Evolutionary conservation across 2,329 filamentous ascomycete species (phyloP).

Genomic region (Chaetomium sp.): DNA sequence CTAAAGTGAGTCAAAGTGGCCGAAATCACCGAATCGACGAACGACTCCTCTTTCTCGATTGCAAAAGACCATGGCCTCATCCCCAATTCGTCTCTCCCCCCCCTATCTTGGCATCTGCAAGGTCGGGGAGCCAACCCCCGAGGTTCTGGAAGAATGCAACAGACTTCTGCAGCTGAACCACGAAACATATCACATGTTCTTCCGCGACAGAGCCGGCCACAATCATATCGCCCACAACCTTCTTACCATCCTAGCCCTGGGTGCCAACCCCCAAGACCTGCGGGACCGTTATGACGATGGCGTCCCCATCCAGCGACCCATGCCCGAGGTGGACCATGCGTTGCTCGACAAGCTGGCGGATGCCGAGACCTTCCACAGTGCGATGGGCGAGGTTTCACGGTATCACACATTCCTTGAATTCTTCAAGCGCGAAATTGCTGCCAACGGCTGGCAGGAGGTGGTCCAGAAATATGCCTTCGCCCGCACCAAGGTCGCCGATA

Average conservation of each 20-base stretch:
- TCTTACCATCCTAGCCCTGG: slow-evolving; percentile 39
- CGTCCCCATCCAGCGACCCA: slow-evolving; percentile 34
- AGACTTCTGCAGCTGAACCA: slow-evolving; percentile 39
- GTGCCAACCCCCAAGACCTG: slow-evolving; percentile 36
- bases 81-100: not conserved
- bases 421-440: slow-evolving; percentile 63
- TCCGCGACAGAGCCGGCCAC: slow-evolving; percentile 34
- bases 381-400: slow-evolving; percentile 23
- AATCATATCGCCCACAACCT: slow-evolving; percentile 41
- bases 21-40: too few relatives aligned
- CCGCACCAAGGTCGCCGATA: slow-evolving; percentile 57
- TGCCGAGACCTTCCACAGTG: slow-evolving; percentile 32
- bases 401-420: slow-evolving; percentile 65
- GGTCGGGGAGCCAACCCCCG: not conserved
- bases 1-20: too few relatives aligned
- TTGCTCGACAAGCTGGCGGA: slow-evolving; percentile 32
- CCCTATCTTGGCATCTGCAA: not conserved
- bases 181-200: slow-evolving; percentile 40
- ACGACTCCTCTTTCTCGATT: too few relatives aligned
- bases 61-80: not conserved
- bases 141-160: not conserved
- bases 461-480: slow-evolving; percentile 64
- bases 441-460: slow-evolving; percentile 55
- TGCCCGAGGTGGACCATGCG: slow-evolving; percentile 31
- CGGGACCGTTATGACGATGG: slow-evolving; percentile 37